These are phyloP conservation scores for Suillus spraguei DNA, from an alignment of 768 basidiomycete species.

Conservation along the genomic window DNA sequence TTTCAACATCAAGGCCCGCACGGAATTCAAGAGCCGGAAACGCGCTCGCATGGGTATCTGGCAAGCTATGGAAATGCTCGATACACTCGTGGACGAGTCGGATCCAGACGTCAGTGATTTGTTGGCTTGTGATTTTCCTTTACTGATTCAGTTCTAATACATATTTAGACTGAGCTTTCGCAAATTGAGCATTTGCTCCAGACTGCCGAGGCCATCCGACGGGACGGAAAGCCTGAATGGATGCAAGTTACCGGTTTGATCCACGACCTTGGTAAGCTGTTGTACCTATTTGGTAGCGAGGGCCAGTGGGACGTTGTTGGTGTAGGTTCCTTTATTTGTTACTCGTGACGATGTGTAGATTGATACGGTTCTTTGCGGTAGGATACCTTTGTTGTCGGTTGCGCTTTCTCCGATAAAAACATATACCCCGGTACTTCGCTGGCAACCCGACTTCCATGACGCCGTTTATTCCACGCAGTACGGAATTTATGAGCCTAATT, in stretches of 20 bases:
- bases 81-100: slow-evolving; percentile 87
- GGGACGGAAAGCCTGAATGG: slow-evolving; percentile 89
- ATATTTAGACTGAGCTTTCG: slow-evolving; percentile 63
- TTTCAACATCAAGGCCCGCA: slow-evolving; percentile 80
- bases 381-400: slow-evolving; percentile 84
- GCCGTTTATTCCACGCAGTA: slow-evolving; percentile 67
- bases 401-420: slow-evolving; percentile 81
- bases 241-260: slow-evolving; percentile 89
- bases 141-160: slow-evolving; percentile 15
- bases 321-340: slow-evolving; percentile 40
- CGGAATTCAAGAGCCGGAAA: slow-evolving; percentile 65
- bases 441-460: slow-evolving; percentile 67
- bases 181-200: slow-evolving; percentile 93
- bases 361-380: slow-evolving; percentile 21
- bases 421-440: slow-evolving; percentile 82
- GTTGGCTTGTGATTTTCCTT: neutral
- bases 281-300: slow-evolving; percentile 81
- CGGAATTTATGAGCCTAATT: slow-evolving; percentile 78
- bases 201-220: slow-evolving; percentile 87
- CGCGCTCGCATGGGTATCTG: slow-evolving; percentile 83
- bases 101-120: slow-evolving; percentile 72
- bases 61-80: slow-evolving; percentile 86
- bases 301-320: slow-evolving; percentile 97
- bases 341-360: neutral
- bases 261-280: slow-evolving; percentile 88